These are phyloP conservation scores for Candida anutae DNA, from an alignment of 1,139 yeast genomes.

Conservation along the genomic window DNA sequence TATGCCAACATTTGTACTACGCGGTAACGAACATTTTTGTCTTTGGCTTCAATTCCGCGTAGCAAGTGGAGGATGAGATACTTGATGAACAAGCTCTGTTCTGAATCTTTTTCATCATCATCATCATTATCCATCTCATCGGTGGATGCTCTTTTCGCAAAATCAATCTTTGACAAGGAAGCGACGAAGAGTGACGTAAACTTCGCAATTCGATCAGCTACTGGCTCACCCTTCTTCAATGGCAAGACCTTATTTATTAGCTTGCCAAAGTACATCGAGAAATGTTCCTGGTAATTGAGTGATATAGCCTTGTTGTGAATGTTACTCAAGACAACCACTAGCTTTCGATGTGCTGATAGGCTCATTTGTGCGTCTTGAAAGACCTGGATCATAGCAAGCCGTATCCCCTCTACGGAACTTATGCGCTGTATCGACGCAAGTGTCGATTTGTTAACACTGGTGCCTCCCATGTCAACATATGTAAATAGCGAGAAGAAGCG, in stretches of 20 bases:
- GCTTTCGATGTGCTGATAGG: constrained; percentile 70
- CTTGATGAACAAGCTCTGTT: constrained; percentile 47
- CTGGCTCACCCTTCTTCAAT: constrained; percentile 59
- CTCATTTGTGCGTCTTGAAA: constrained; percentile 78
- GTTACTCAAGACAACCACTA: constrained; percentile 54
- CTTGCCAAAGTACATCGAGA: constrained; percentile 51
- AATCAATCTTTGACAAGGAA: constrained; percentile 33
- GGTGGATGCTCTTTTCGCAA: constrained; percentile 4
- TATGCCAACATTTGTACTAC: constrained; percentile 73
- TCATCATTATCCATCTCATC: constrained; percentile 11
- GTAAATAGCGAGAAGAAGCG: too few species aligned
- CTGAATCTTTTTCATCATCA: constrained; percentile 20
- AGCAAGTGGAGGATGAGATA: constrained; percentile 57
- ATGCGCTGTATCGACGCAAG: constrained; percentile 16
- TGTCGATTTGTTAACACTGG: constrained; percentile 6
- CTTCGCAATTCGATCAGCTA: constrained; percentile 74
- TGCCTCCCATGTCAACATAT: too few species aligned
- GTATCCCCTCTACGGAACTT: constrained; percentile 19
- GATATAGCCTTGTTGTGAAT: constrained; percentile 51
- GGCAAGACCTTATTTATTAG: constrained; percentile 60
- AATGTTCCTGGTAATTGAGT: constrained; percentile 47
- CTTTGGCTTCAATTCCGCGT: constrained; percentile 71
- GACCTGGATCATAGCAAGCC: constrained; percentile 49
- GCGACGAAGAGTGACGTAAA: constrained; percentile 62
- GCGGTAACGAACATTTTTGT: constrained; percentile 71